phyloP scores from a whole-genome alignment of 2,329 filamentous ascomycete genomes.

The Aspergillus piperis region DNA sequence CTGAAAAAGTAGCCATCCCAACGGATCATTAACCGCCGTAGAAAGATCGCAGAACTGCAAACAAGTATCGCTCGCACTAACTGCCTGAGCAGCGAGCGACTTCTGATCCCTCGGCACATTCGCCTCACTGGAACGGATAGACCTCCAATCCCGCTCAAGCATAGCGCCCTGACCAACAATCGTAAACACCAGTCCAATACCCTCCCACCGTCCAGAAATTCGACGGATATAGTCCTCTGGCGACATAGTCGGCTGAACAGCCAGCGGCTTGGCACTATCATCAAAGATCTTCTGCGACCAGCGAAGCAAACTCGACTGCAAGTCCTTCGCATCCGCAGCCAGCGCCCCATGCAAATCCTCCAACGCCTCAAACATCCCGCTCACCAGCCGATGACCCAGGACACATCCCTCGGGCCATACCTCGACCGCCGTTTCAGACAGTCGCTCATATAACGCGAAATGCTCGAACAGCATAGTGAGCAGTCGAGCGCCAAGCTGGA shows the following conservation, averaged over 20 bases:
- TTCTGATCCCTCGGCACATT: conserved; percentile 15
- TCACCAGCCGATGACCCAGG: conserved; percentile 22
- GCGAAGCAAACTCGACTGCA: conserved; percentile 10
- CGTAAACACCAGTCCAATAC: conserved; percentile 25
- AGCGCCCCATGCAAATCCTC: conserved; percentile 21
- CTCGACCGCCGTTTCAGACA: conserved; percentile 18
- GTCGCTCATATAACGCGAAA: conserved; percentile 21
- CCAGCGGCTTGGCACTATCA: conserved; percentile 17
- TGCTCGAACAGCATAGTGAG: conserved; percentile 22
- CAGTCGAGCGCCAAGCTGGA: conserved; percentile 27
- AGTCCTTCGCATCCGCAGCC: conserved; percentile 7
- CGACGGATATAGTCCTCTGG: conserved; percentile 22
- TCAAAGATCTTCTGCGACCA: conserved; percentile 24
- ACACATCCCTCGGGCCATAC: conserved; percentile 24
- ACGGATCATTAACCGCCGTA: conserved; percentile 27
- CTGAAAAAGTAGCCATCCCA: conserved; percentile 32
- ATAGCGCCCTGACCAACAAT: conserved; percentile 19
- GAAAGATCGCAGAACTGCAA: conserved; percentile 28
- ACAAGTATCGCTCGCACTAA: conserved; percentile 32
- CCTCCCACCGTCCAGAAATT: conserved; percentile 26
- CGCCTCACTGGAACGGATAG: conserved; percentile 3
- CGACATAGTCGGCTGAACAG: conserved; percentile 20
- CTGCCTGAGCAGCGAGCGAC: conserved; percentile 10
- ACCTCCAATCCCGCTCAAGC: conserved; percentile 12
- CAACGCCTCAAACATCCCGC: conserved; percentile 20